These are phyloP conservation scores for Beta corolliflora DNA, from an alignment of 179 eudicot genomes.

Conservation along the genomic window DNA sequence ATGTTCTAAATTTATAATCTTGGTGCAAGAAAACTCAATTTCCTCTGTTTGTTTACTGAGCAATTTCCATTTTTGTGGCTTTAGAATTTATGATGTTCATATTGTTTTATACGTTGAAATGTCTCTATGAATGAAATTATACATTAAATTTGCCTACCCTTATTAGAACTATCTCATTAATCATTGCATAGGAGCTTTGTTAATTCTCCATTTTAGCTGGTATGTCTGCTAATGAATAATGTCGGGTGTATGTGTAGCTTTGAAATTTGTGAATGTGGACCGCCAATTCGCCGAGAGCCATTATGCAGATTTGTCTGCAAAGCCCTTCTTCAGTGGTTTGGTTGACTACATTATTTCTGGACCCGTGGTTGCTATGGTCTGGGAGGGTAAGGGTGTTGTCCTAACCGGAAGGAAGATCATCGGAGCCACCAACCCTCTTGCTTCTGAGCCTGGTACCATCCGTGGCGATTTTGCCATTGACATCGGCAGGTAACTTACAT, in stretches of 20 bases:
- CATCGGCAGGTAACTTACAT: slow-evolving; percentile 67
- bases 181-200: not conserved
- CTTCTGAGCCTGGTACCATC: slow-evolving; percentile 95
- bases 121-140: too few relatives aligned
- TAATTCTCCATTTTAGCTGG: not conserved
- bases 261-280: slow-evolving; percentile 77
- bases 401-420: slow-evolving; percentile 85
- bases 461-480: slow-evolving; percentile 96
- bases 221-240: not conserved
- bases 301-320: slow-evolving; percentile 87
- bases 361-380: slow-evolving; percentile 96
- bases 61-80: not conserved
- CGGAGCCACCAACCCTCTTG: slow-evolving; percentile 96
- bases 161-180: not conserved
- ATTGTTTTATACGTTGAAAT: too few relatives aligned
- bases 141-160: not conserved
- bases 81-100: not conserved
- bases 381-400: slow-evolving; percentile 98
- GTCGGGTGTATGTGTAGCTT: slow-evolving; percentile 39
- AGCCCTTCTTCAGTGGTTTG: slow-evolving; percentile 87
- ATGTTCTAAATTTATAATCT: not conserved
- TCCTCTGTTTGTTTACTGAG: not conserved
- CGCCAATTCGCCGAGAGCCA: slow-evolving; percentile 90
- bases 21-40: not conserved
- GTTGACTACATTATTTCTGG: slow-evolving; percentile 94